Evolutionary conservation across 164 flowering plant species (phyloP).

Genomic region (Akebia trifoliata): DNA sequence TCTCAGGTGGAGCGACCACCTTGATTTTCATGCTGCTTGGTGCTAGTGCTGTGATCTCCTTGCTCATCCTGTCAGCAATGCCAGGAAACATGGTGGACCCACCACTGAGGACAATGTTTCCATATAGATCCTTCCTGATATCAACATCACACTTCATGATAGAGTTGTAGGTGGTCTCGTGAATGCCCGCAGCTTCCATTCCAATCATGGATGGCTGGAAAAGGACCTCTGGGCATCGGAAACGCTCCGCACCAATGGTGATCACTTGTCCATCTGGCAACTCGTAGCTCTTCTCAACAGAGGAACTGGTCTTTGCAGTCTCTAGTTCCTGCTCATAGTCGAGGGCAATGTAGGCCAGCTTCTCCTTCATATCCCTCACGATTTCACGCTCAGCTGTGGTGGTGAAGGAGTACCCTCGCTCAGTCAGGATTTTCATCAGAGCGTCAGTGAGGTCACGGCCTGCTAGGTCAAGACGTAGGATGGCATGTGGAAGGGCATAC

Average conservation of each 20-base stretch:
- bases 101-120: conserved; percentile 32
- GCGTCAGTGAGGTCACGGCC: conserved; percentile 68
- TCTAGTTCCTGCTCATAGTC: conserved; percentile 21
- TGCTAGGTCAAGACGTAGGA: conserved; percentile 60
- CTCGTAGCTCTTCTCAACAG: conserved; percentile 55
- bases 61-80: conserved; percentile 16
- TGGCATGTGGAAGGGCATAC: conserved; percentile 35
- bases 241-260: conserved; percentile 17
- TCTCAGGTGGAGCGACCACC: conserved; percentile 15
- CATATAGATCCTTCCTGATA: conserved; percentile 34
- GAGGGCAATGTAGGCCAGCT: conserved; percentile 61
- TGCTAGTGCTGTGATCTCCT: conserved; percentile 11
- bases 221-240: conserved; percentile 16
- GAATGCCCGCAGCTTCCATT: conserved; percentile 33
- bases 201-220: conserved; percentile 16
- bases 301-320: conserved; percentile 25
- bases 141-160: conserved; percentile 36
- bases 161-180: conserved; percentile 31
- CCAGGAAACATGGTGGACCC: conserved; percentile 27
- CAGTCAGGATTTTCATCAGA: conserved; percentile 61
- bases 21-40: conserved; percentile 17
- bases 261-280: conserved; percentile 30
- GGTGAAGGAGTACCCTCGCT: conserved; percentile 52
- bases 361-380: conserved; percentile 64
- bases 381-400: conserved; percentile 62